Percentiles rank a stretch among this genome's conserved stretches.
These are phyloP conservation scores for Phoma sp. DNA, from an alignment of 2,329 filamentous ascomycete genomes.

Conservation along the genomic window DNA sequence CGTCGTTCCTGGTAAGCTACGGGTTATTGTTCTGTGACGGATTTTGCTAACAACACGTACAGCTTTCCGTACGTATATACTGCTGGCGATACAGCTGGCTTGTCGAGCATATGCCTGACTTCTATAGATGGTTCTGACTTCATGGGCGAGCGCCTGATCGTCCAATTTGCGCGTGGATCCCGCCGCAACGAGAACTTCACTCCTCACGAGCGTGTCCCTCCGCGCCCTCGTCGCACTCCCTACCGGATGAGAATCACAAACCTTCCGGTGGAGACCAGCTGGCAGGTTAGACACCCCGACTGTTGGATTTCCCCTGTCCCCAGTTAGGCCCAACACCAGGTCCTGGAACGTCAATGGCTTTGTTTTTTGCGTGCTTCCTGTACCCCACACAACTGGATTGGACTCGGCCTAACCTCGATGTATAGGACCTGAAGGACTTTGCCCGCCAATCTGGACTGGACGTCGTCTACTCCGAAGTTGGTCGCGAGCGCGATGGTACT, in stretches of 20 bases:
- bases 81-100: background rate
- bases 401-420: constrained; percentile 78
- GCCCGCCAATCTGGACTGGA: constrained; percentile 95
- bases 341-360: constrained; percentile 48
- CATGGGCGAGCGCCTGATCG: constrained; percentile 96
- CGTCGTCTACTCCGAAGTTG: constrained; percentile 97
- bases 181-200: constrained; percentile 71
- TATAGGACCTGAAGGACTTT: constrained; percentile 99
- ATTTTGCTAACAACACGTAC: constrained; percentile 33
- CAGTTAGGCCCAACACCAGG: constrained; percentile 47
- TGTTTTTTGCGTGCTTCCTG: constrained; percentile 43
- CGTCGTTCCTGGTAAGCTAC: constrained; percentile 89
- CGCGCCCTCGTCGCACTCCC: constrained; percentile 89
- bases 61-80: constrained; percentile 64
- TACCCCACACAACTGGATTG: constrained; percentile 44
- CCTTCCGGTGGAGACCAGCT: constrained; percentile 97
- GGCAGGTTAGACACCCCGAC: constrained; percentile 91
- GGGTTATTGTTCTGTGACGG: constrained; percentile 19
- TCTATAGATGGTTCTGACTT: constrained; percentile 89
- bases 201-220: constrained; percentile 70
- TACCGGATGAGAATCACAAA: constrained; percentile 98
- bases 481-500: constrained; percentile 88
- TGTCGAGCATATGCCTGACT: constrained; percentile 24
- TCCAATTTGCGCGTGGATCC: constrained; percentile 95
- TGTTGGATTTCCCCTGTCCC: constrained; percentile 53